phyloP scores from a whole-genome alignment of 192 early-diverging fungal genomes.

The Mortierella alpina region DNA sequence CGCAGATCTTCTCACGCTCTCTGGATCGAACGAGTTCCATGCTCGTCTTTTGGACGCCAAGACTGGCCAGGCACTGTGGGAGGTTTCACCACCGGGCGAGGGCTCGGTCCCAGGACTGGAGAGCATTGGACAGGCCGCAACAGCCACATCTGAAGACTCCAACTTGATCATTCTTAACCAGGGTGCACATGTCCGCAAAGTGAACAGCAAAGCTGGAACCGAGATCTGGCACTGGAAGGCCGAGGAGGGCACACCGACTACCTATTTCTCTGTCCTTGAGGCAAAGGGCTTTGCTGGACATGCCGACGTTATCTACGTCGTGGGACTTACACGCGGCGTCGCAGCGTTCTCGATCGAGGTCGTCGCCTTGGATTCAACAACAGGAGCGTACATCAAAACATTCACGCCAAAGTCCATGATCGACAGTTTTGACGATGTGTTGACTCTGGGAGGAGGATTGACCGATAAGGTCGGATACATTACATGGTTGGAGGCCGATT shows the following conservation, averaged over 20 bases:
- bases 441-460: constrained; percentile 47
- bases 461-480: constrained; percentile 40
- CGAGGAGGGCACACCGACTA: constrained; percentile 34
- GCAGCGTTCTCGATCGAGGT: constrained; percentile 37
- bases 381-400: constrained; percentile 33
- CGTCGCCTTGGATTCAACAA: constrained; percentile 37
- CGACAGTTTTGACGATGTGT: constrained; percentile 21
- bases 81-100: constrained; percentile 45
- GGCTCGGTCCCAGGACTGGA: constrained; percentile 5
- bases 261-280: constrained; percentile 35
- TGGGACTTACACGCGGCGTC: constrained; percentile 43
- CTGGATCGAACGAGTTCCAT: constrained; percentile 49
- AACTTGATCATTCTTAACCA: constrained; percentile 48
- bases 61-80: constrained; percentile 60
- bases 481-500: constrained; percentile 50
- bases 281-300: constrained; percentile 32
- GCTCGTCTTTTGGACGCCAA: constrained; percentile 58
- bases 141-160: constrained; percentile 44
- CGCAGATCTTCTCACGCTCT: constrained; percentile 54
- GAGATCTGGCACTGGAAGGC: constrained; percentile 50
- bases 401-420: constrained; percentile 39
- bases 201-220: constrained; percentile 33
- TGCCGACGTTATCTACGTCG: constrained; percentile 28
- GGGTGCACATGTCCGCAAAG: constrained; percentile 44
- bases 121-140: constrained; percentile 36